Base-by-base conservation (phyloP, 805 yeast genomes). In the Ogataea henricii region DNA sequence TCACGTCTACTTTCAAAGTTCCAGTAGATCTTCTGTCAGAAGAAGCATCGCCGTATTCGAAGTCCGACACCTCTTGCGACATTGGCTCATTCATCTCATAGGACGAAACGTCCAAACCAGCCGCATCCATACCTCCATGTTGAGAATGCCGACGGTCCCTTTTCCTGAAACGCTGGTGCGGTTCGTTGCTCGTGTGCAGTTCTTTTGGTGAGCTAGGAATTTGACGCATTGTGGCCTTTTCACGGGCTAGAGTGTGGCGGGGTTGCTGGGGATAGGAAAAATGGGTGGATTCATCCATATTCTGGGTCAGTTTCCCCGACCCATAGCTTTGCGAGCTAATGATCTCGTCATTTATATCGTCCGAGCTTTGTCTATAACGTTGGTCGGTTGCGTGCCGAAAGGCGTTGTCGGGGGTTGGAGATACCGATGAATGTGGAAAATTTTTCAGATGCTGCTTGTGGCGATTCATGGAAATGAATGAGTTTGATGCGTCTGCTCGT, bases 41-140 rank as follows among this genome's bases (percentile, higher is more conserved):
- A 1, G 36, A 46, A 12, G 21, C 39, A 3, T 37, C 44, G 16
- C 44, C 58, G 30, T 34, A 41, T 29, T 52, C 58, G 39, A 55
- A 55, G 34, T 55, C 58, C 23, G 56, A 52, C 10, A 52, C 43
- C 9, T 55, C 58, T 29, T 55, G 53, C 6, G 58, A 55, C 40
- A 47, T 27, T 4, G 56, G 56, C 40, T 55, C 58, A 35, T 48
- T 55, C 22, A 52, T 49, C 27, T 55, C 53, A 16, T 50, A 53
- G n/a, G 56, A 52, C 30, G 52, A 48, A 9, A 37, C n/a, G 16
- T 30, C 40, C 20, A 43, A 26, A n/a, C 23, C 42, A 14, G 32
- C 30, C 3, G 21, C 16, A 25, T 38, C 41, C 9, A 32, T 13
- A 10, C 41, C 16, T 4, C 14, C 32, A 7, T 14, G 18, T 3